Conservation (phyloP, 2,329 filamentous ascomycete species). For the Nemania sp. region DNA sequence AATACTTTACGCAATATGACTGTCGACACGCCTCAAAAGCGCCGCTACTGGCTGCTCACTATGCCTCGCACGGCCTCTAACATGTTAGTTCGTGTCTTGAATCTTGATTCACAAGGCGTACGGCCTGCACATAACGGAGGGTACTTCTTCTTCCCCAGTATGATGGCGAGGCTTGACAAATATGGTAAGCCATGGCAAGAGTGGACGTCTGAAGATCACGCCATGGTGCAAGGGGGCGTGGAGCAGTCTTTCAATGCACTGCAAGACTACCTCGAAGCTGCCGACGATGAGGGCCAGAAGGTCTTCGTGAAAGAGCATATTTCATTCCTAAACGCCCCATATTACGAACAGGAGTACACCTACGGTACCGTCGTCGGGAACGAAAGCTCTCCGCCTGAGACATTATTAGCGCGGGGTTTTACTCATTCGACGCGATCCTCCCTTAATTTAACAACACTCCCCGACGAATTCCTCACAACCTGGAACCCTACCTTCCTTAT, state of each 20-base stretch:
- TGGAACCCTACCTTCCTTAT: constrained; percentile 40
- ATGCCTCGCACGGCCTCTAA: constrained; percentile 42
- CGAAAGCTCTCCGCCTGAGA: background rate
- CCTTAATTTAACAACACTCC: constrained; percentile 31
- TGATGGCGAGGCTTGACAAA: constrained; percentile 9
- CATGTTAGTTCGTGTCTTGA: constrained; percentile 37
- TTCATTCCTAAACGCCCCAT: constrained; percentile 25
- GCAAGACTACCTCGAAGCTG: constrained; percentile 34
- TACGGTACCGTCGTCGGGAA: constrained; percentile 9
- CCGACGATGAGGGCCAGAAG: constrained; percentile 29
- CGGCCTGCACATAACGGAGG: constrained; percentile 34
- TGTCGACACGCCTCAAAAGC: constrained; percentile 23
- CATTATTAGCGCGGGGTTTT: constrained; percentile 9
- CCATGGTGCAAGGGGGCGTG: background rate
- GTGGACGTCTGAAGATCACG: constrained; percentile 26
- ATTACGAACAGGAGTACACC: constrained; percentile 22
- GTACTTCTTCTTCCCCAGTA: constrained; percentile 37
- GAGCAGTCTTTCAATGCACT: constrained; percentile 27
- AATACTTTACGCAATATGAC: constrained; percentile 27
- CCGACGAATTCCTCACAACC: constrained; percentile 40
- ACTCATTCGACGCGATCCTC: constrained; percentile 30
- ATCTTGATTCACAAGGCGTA: constrained; percentile 34
- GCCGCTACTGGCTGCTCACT: constrained; percentile 40
- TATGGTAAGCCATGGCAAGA: constrained; percentile 16
- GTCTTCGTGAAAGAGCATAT: constrained; percentile 39